Percentiles rank a stretch among this genome's conserved stretches.
phyloP scores from a whole-genome alignment of 805 yeast species.

The Wickerhamiella azyma region DNA sequence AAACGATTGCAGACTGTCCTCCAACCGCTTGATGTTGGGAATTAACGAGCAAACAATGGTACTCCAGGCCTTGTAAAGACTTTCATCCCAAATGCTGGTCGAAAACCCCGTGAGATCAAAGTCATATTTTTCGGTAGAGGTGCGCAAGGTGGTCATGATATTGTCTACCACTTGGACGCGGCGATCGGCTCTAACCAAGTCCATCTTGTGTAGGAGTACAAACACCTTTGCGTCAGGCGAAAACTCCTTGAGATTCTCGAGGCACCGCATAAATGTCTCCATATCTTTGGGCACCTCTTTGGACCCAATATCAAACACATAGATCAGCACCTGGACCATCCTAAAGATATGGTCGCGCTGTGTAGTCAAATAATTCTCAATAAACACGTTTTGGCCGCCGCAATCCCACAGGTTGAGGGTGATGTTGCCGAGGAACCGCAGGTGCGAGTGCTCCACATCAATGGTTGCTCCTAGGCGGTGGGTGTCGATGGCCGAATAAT shows the following conservation, averaged over 20 bases:
- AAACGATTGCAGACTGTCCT: constrained; percentile 58
- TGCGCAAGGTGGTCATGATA: constrained; percentile 71
- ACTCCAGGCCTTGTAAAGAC: constrained; percentile 93
- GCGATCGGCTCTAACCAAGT: constrained; percentile 74
- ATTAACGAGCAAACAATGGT: constrained; percentile 87
- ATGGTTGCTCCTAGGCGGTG: constrained; percentile 92
- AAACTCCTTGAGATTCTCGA: constrained; percentile 65
- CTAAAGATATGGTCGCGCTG: constrained; percentile 87
- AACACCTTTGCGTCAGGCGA: constrained; percentile 88
- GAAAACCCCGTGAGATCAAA: constrained; percentile 76
- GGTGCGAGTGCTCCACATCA: constrained; percentile 95
- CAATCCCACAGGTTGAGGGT: constrained; percentile 95
- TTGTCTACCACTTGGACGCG: constrained; percentile 70
- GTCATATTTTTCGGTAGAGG: constrained; percentile 54
- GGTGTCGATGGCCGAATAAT: constrained; percentile 93
- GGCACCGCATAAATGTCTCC: constrained; percentile 74
- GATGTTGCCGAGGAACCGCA: constrained; percentile 87
- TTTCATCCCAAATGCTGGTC: constrained; percentile 95
- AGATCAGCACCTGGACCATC: constrained; percentile 89
- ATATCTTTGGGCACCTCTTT: constrained; percentile 86
- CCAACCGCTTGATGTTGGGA: constrained; percentile 76
- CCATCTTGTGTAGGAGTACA: constrained; percentile 90
- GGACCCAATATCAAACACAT: constrained; percentile 91
- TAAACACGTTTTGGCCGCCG: constrained; percentile 85
- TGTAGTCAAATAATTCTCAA: constrained; percentile 83